Evolutionary conservation across 345 rosid species (phyloP).

Genomic region (Lepidium africanum): DNA sequence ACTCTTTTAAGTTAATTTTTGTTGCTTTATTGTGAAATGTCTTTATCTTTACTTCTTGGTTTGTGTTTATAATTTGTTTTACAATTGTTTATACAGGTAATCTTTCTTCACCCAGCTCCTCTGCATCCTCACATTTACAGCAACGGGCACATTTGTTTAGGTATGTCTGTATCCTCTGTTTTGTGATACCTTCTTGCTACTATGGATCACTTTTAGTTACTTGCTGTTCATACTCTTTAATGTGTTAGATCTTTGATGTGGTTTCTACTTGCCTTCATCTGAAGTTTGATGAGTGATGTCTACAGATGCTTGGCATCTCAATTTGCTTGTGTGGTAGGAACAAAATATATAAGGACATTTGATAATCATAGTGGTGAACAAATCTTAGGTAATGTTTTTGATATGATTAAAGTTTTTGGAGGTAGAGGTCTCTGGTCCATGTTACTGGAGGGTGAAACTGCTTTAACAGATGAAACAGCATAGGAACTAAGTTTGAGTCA

Average conservation of each 20-base stretch:
- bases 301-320: neutral
- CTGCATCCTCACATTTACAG: conserved; percentile 94
- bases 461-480: neutral
- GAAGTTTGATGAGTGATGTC: neutral
- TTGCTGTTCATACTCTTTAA: neutral
- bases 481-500: neutral
- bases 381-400: neutral
- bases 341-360: neutral
- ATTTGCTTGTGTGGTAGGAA: neutral
- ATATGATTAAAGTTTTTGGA: neutral
- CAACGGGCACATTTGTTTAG: conserved; percentile 97
- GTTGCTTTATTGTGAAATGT: too few species aligned
- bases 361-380: neutral
- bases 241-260: neutral
- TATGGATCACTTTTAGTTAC: neutral
- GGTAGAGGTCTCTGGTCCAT: neutral
- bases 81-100: conserved; percentile 42
- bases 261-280: neutral
- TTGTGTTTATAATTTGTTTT: neutral
- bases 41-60: neutral
- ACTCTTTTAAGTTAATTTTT: neutral
- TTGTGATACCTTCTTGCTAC: neutral
- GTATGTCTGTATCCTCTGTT: conserved; percentile 33
- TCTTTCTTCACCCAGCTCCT: conserved; percentile 88
- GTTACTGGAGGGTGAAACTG: neutral